phyloP scores from a whole-genome alignment of 2,329 filamentous ascomycete genomes.

The Neopestalotiopsis sp. region DNA sequence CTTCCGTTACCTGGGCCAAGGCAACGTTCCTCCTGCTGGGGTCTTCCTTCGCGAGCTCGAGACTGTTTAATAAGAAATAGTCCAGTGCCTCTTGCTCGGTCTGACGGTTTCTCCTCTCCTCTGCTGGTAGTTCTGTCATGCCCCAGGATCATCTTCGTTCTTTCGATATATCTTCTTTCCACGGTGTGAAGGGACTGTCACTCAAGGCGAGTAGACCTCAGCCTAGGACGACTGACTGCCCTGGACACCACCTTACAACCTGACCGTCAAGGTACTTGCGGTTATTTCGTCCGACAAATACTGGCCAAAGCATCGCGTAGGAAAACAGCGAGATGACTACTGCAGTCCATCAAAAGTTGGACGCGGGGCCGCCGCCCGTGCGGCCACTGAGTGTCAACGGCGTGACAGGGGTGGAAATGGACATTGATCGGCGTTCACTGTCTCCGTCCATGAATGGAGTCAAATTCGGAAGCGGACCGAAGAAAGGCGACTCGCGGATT shows the following conservation, averaged over 20 bases:
- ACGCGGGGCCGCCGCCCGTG: constrained; percentile 55
- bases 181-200: background rate
- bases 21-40: background rate
- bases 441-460: constrained; percentile 36
- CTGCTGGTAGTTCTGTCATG: constrained; percentile 13
- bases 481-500: constrained; percentile 60
- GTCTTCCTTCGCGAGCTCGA: background rate
- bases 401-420: constrained; percentile 29
- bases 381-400: constrained; percentile 42
- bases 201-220: background rate
- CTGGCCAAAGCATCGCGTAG: constrained; percentile 10
- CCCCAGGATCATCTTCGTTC: background rate
- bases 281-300: background rate
- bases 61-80: constrained; percentile 10
- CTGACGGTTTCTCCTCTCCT: background rate
- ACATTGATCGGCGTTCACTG: constrained; percentile 28
- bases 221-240: background rate
- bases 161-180: constrained; percentile 3
- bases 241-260: background rate
- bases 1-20: background rate
- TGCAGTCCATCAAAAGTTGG: constrained; percentile 47
- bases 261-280: too few relatives aligned
- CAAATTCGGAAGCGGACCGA: constrained; percentile 50
- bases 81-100: constrained; percentile 5
- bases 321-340: constrained; percentile 37